Base-by-base conservation (phyloP, 495 filamentous ascomycete species). In the Clohesyomyces aquaticus region DNA sequence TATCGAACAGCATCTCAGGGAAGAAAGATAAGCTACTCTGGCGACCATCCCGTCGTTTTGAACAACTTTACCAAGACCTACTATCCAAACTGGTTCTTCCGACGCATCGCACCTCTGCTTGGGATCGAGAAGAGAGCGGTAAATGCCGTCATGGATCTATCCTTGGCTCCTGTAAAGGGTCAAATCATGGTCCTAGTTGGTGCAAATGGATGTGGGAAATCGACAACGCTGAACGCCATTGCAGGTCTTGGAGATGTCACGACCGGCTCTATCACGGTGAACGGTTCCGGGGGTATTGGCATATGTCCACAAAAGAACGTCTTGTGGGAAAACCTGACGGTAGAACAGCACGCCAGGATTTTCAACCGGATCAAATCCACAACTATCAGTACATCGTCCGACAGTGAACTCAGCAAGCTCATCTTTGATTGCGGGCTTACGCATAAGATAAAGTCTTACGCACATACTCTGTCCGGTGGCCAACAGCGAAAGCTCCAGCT, bases 401-500 rank as follows among this genome's bases (percentile, higher is more conserved):
- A 82, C 54, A 75, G 79, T 0, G 77, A 86, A 41, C 79, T 89
- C 8, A 71, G 75, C 19, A 76, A 82, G 25, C 79, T 96, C 2
- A 81, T 93, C 43, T 66, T 72, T 2, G 79, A 81, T 1, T 86
- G 92, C 61, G 91, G 93, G 69, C 81, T 96, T 11, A 79, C 79
- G 16, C 75, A 80, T 9, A 96, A 96, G 75, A 70, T 82, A 22
- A 82, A 84, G 43, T 85, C 90, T 0, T 75, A 77, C 63, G 80
- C 89, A 0, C 81, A 81, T 57, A 89, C 88, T 1, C 78, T 96
- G 4, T 94, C 90, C 1, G 91, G 91, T 4, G 91, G 91, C 0
- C 91, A 96, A 74, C 95, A 93, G 74, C 81, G 91, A 22, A 95
- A 95, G 73, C 77, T 93, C n/a, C 91, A 96, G 71, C 81, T 96